Percentiles rank a stretch among this genome's conserved stretches.
Conservation (phyloP, 805 yeast species). For the Candida argentea region DNA sequence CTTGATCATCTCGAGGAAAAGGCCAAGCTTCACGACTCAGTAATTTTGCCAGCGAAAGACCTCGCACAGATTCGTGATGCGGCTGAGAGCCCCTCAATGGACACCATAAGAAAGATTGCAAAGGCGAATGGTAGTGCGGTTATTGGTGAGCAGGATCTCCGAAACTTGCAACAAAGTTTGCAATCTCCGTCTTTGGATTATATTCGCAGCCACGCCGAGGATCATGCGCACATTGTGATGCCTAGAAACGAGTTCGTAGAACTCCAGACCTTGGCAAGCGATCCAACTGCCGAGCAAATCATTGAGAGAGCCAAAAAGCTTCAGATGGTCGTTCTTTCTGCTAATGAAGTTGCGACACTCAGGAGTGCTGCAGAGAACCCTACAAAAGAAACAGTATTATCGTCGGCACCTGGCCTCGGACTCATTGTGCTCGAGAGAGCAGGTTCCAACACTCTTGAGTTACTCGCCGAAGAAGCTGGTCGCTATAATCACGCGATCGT, state of each 20-base stretch:
- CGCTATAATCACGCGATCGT: constrained; percentile 1
- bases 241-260: constrained; percentile 7
- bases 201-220: constrained; percentile 7
- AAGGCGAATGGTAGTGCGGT: constrained; percentile 3
- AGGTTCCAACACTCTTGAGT: constrained; percentile 1
- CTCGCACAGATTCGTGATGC: constrained; percentile 3
- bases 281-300: constrained; percentile 7
- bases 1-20: constrained; percentile 7
- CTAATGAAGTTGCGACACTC: constrained; percentile 1
- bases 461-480: neutral
- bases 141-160: constrained; percentile 3
- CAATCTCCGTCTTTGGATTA: constrained; percentile 9
- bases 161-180: constrained; percentile 7
- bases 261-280: constrained; percentile 9
- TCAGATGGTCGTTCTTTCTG: constrained; percentile 4
- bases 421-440: constrained; percentile 4
- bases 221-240: constrained; percentile 7
- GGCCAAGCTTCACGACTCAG: constrained; percentile 6
- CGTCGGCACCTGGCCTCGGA: constrained; percentile 8
- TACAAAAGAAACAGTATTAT: constrained; percentile 6
- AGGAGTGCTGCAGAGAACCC: constrained; percentile 11
- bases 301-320: constrained; percentile 4
- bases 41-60: constrained; percentile 10
- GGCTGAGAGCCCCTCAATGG: constrained; percentile 9
- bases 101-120: constrained; percentile 5